Conservation (phyloP, 139 green algal genomes). For the Bryopsis sp. region DNA sequence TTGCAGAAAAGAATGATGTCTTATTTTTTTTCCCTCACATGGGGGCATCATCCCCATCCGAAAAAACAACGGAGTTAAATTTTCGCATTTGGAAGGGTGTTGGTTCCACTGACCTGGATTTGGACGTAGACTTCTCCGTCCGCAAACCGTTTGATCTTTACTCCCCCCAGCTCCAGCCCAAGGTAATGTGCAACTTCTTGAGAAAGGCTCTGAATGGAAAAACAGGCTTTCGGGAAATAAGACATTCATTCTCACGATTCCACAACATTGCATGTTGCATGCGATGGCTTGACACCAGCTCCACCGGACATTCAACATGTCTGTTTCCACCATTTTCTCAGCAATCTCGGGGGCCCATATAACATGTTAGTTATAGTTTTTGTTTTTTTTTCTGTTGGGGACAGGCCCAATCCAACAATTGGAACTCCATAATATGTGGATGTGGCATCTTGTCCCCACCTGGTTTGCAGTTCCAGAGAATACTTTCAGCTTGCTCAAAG, state of each 20-base stretch:
- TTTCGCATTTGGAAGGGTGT: background rate
- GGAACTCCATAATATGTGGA: background rate
- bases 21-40: too few relatives aligned
- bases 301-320: constrained; percentile 6
- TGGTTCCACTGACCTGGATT: constrained; percentile 48
- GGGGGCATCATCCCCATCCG: too few relatives aligned
- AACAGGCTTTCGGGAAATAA: background rate
- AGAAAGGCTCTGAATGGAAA: constrained; percentile 45
- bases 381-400: background rate
- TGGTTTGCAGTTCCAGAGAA: constrained; percentile 77
- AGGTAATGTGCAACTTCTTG: constrained; percentile 94
- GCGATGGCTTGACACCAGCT: background rate
- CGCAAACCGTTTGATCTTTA: constrained; percentile 98
- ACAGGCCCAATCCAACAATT: background rate
- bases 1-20: too few relatives aligned
- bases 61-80: too few relatives aligned
- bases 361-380: background rate
- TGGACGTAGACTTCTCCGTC: constrained; percentile 98
- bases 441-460: constrained; percentile 18
- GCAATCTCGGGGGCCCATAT: background rate
- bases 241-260: background rate
- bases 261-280: background rate
- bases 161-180: constrained; percentile 82
- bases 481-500: constrained; percentile 45
- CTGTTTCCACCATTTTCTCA: background rate